Evolutionary conservation across 495 filamentous ascomycete species (phyloP).

Genomic region (Penicillium flavigenum): DNA sequence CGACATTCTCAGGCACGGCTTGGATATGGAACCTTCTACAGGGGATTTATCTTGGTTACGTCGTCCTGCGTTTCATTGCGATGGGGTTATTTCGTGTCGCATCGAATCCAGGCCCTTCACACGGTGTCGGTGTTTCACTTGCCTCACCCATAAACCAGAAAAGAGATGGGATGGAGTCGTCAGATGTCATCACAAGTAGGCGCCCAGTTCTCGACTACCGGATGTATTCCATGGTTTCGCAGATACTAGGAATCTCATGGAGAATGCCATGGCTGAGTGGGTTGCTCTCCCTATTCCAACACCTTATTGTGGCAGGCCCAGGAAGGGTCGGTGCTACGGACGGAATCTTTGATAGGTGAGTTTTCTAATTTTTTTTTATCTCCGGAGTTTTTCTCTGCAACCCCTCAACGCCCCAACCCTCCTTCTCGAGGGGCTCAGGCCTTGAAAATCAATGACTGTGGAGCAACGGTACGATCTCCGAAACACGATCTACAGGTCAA

Average conservation of each 20-base stretch:
- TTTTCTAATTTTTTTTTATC: constrained; percentile 28
- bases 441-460: constrained; percentile 32
- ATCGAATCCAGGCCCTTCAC: constrained; percentile 31
- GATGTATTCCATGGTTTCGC: constrained; percentile 66
- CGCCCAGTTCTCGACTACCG: constrained; percentile 73
- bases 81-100: constrained; percentile 48
- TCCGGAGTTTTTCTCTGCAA: constrained; percentile 23
- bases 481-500: constrained; percentile 43
- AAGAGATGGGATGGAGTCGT: constrained; percentile 27
- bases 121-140: constrained; percentile 27
- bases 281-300: constrained; percentile 67
- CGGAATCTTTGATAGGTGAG: constrained; percentile 88
- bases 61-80: constrained; percentile 62
- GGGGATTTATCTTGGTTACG: constrained; percentile 62
- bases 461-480: constrained; percentile 40
- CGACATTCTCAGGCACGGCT: constrained; percentile 31
- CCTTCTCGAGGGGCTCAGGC: constrained; percentile 26
- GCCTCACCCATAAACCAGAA: constrained; percentile 22
- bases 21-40: constrained; percentile 72
- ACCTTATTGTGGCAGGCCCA: constrained; percentile 66
- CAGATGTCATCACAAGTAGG: constrained; percentile 50
- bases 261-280: constrained; percentile 88
- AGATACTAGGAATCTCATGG: constrained; percentile 64
- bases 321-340: constrained; percentile 70
- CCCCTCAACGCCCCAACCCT: constrained; percentile 18